Evolutionary conservation across 2,329 filamentous ascomycete species (phyloP).

Genomic region (Orbilia javanica): DNA sequence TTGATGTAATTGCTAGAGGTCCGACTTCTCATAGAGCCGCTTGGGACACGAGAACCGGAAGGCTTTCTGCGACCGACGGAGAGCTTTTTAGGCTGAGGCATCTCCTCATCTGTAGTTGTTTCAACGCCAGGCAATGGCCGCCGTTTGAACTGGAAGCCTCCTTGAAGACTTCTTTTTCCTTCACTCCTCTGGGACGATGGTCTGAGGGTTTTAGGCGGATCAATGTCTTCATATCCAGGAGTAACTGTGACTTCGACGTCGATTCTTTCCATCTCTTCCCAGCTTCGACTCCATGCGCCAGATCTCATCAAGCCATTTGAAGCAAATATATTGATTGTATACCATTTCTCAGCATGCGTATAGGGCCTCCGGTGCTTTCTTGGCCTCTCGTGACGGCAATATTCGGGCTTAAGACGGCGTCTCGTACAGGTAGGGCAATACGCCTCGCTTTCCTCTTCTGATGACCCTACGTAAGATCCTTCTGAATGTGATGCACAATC

Average conservation of each 20-base stretch:
- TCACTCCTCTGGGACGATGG: constrained; percentile 45
- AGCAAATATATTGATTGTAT: constrained; percentile 88
- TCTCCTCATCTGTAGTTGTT: constrained; percentile 53
- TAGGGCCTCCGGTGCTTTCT: constrained; percentile 60
- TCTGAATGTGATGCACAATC: constrained; percentile 65
- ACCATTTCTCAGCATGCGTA: constrained; percentile 69
- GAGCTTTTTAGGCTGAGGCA: constrained; percentile 35
- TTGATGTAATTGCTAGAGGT: constrained; percentile 46
- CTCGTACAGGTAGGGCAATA: constrained; percentile 36
- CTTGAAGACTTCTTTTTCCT: constrained; percentile 41
- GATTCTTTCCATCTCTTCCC: constrained; percentile 98
- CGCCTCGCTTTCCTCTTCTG: constrained; percentile 62
- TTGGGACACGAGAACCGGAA: constrained; percentile 34
- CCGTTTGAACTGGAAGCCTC: constrained; percentile 50
- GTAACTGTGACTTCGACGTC: constrained; percentile 79
- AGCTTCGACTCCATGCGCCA: constrained; percentile 91
- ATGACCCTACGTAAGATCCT: constrained; percentile 64
- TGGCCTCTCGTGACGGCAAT: constrained; percentile 70
- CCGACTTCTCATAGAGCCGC: constrained; percentile 39
- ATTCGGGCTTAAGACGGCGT: constrained; percentile 67
- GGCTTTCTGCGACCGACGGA: constrained; percentile 30
- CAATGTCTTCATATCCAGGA: constrained; percentile 50
- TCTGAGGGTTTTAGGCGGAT: constrained; percentile 19
- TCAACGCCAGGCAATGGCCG: constrained; percentile 41
- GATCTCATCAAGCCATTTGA: constrained; percentile 94